Evolutionary conservation across 1,284 basidiomycete species (phyloP).

Genomic region (Thelephora terrestris): DNA sequence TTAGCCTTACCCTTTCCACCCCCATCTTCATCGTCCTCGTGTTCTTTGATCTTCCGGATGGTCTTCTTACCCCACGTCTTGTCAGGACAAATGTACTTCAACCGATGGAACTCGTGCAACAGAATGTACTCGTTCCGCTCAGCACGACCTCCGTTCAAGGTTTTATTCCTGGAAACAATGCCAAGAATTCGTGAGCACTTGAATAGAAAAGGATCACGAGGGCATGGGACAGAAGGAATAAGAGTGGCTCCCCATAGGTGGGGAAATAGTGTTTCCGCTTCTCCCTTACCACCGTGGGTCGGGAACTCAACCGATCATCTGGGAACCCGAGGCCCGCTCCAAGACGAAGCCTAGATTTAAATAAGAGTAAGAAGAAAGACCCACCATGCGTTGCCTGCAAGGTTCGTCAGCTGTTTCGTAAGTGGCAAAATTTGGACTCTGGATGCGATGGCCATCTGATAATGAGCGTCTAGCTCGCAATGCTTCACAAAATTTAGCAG

Average conservation of each 20-base stretch:
- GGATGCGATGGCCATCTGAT: constrained; percentile 89
- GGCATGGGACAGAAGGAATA: constrained; percentile 1
- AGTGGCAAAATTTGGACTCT: constrained; percentile 87
- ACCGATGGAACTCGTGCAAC: constrained; percentile 93
- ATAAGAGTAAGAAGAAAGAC: constrained; percentile 17
- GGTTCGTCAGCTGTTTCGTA: constrained; percentile 90
- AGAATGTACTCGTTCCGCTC: constrained; percentile 99
- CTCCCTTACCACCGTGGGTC: neutral
- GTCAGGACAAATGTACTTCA: constrained; percentile 96
- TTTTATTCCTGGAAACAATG: constrained; percentile 68
- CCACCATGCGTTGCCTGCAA: constrained; percentile 97
- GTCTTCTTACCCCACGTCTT: constrained; percentile 79
- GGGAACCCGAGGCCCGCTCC: neutral
- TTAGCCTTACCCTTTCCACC: constrained; percentile 40
- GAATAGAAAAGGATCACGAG: constrained; percentile 3
- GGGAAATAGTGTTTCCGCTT: neutral
- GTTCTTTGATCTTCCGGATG: constrained; percentile 45
- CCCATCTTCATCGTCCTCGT: constrained; percentile 51
- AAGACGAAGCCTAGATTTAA: neutral
- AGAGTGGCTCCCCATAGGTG: neutral
- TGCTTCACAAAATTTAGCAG: constrained; percentile 86
- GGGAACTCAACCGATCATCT: neutral
- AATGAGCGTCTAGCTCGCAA: constrained; percentile 90
- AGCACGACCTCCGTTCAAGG: constrained; percentile 89
- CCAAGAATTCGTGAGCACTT: constrained; percentile 2